Base-by-base conservation (phyloP, 371 early-diverging fungal species). In the Choanephora cucurbitarum region DNA sequence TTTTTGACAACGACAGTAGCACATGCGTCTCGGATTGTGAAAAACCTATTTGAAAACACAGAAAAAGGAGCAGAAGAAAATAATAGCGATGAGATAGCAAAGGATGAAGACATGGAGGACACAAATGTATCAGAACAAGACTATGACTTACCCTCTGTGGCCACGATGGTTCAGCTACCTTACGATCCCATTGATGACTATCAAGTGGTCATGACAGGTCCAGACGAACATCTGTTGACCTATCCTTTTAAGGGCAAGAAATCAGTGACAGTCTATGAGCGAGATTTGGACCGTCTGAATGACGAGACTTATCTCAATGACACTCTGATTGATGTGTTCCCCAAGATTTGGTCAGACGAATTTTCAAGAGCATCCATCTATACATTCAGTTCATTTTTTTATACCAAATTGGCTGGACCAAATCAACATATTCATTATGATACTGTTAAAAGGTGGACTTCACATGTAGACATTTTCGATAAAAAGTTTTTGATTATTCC, bases 361-460 rank as follows among this genome's bases (percentile, higher is more conserved):
- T 49, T 45, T 10, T 37, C 60, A 7, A 14, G 17, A 1, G 32
- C 46, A 4, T 15, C n/a, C 1, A 57, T 60, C 11, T 33, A 65
- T 45, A 53, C 54, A 1, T 65, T 57, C 19, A 60, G 57, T n/a
- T 48, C 56, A 5, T 65, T 65, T 22, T 65, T 65, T 24, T 65
- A 41, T 24, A 60, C 66, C 0, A 48, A 53, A 21, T 13, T 65
- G 5, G 13, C 48, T 1, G 43, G 34, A 13, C 4, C 57, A 10
- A 21, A 37, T 10, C 43, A n/a, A 3, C 7, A 21, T 5, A 47
- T 58, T 14, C 17, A 58, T 19, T 58, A 52, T 33, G 52, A 52
- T 11, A 41, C 18, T 1, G 41, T 58, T 22, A 33, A 22, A 14
- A 22, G 56, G 17, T 65, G 66, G 66, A 65, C 66, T 9, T 17